These are phyloP conservation scores for Sabuloglossum arenarium DNA, from an alignment of 495 filamentous ascomycete species.

Conservation along the genomic window DNA sequence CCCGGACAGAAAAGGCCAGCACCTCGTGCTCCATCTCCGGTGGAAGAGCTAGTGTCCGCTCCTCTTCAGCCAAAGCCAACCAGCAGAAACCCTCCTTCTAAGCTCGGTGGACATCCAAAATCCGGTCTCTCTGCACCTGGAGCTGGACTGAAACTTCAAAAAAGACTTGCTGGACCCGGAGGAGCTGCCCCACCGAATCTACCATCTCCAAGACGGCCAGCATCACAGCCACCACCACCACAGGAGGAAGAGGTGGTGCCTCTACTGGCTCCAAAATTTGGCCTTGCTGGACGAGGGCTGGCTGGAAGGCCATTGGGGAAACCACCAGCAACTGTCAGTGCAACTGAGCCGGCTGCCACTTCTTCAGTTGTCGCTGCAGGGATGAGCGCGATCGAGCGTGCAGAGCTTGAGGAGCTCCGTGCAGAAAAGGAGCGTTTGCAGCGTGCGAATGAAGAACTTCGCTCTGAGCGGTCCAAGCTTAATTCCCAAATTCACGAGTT, in stretches of 20 bases:
- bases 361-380: constrained; percentile 12
- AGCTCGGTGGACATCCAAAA: constrained; percentile 48
- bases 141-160: constrained; percentile 44
- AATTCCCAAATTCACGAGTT: constrained; percentile 67
- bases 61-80: constrained; percentile 36
- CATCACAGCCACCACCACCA: constrained; percentile 26
- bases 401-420: constrained; percentile 77
- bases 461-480: constrained; percentile 50
- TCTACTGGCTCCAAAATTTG: constrained; percentile 40
- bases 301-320: constrained; percentile 77
- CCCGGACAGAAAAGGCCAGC: constrained; percentile 22
- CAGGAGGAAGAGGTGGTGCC: constrained; percentile 40
- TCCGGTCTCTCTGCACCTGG: constrained; percentile 36
- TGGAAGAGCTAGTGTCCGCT: constrained; percentile 25
- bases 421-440: constrained; percentile 57
- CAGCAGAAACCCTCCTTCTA: constrained; percentile 33
- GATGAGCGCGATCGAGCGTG: constrained; percentile 51
- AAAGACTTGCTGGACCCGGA: constrained; percentile 40
- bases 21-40: constrained; percentile 29
- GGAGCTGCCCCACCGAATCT: constrained; percentile 20
- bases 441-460: constrained; percentile 51
- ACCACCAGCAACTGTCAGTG: constrained; percentile 27
- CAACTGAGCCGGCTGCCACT: constrained; percentile 13
- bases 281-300: constrained; percentile 55
- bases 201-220: constrained; percentile 43